Evolutionary conservation across 441 rosid species (phyloP).

Genomic region (Euphorbia neoarborescens): DNA sequence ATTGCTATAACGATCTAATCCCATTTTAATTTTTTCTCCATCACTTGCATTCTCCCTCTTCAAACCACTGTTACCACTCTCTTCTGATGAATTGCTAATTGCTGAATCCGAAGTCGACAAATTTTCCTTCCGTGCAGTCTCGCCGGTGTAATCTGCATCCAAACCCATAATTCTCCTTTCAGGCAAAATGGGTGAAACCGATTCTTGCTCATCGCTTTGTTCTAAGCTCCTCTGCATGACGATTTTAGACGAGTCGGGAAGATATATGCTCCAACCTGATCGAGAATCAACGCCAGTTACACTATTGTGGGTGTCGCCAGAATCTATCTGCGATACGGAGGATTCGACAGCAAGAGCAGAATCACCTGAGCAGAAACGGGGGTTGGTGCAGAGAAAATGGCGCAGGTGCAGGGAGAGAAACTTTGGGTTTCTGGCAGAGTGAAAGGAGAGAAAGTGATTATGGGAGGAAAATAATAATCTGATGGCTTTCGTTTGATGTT

Average conservation of each 20-base stretch:
- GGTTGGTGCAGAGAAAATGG: constrained; percentile 23
- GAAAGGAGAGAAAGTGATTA: constrained; percentile 18
- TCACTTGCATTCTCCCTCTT: constrained; percentile 19
- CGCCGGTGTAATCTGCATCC: constrained; percentile 15
- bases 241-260: constrained; percentile 21
- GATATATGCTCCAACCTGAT: constrained; percentile 25
- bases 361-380: constrained; percentile 13
- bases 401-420: background rate
- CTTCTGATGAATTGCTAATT: constrained; percentile 16
- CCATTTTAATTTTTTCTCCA: constrained; percentile 6
- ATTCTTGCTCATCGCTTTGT: constrained; percentile 7
- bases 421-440: constrained; percentile 13
- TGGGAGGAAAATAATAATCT: constrained; percentile 26
- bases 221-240: background rate
- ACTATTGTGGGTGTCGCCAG: background rate
- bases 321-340: background rate
- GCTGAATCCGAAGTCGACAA: constrained; percentile 15
- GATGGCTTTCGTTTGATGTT: constrained; percentile 40
- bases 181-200: constrained; percentile 1
- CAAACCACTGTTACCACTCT: constrained; percentile 15
- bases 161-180: constrained; percentile 12
- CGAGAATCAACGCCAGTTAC: background rate
- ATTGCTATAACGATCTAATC: background rate
- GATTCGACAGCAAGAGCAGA: constrained; percentile 12
- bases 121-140: constrained; percentile 17